Evolutionary conservation across 306 rosid species (phyloP), one percentile per base, ranked within the genome.

Genomic region (Comarum palustre): DNA sequence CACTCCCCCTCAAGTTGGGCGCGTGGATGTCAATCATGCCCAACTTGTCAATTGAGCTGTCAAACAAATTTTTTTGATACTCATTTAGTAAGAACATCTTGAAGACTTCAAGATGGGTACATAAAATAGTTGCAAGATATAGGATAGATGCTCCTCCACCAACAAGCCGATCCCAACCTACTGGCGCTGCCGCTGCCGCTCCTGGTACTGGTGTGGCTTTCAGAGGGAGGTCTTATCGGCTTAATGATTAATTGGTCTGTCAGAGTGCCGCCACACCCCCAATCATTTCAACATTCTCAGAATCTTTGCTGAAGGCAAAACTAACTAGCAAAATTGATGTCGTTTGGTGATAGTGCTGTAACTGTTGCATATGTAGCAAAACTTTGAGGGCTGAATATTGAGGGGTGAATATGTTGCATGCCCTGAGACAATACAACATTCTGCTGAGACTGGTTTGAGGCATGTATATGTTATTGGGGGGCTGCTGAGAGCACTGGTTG

Each of bases 181-280:
- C 85, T 14, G 64, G 81, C 20, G 91, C 86, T 32, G 85, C 83
- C 32, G 80, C 84, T 6, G 65, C 81, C 25, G 91, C 86, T 32
- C 85, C 83, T 0, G n/a, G 75, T 54, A 60, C 96, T 0, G 92
- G 96, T 47, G 81, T 9, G 38, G 78, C 92, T 77, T 95, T 95
- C 86, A 84, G 97, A 72, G 99, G 97, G 73, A 91, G 97, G 80
- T 82, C 96, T 29, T 81, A 90, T 70, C 84, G 99, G 34, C 90
- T 90, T 13, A 72, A 72, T 51, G 96, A 76, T 32, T 91, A 83
- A 77, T 19, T 60, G 36, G 59, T 29, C 17, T 8, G 41, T 55
- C 22, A 69, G 46, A 54, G 61, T 29, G 29, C 66, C 47, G 54
- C 72, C 34, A 34, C 69, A n/a, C n/a, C 73, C 73, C 46, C 54